Evolutionary conservation across 2,329 filamentous ascomycete species (phyloP), one percentile per base, ranked within the genome.

Genomic region (Aspergillus sergii): DNA sequence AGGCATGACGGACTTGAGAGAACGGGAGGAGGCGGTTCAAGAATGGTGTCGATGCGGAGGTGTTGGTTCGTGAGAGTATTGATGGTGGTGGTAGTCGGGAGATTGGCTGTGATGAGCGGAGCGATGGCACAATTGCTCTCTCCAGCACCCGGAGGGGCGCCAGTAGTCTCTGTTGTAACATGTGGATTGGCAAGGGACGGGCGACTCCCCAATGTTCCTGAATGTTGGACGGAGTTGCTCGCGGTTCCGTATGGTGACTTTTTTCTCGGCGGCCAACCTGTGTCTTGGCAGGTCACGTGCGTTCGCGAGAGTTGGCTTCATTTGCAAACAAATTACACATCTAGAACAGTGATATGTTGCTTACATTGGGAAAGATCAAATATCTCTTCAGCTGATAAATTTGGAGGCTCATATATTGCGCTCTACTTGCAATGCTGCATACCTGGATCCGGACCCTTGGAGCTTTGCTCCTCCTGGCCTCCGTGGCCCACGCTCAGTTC

Each of bases 401-500:
- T n/a, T 7, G 19, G 23, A 8, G 6, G 10, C 23, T 10, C 12
- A 16, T 28, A 48, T 28, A 19, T 19, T 16, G 7, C 16, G 23
- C 12, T 48, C 26, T 16, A 43, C n/a, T 46, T 12, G 53, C 58
- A 11, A 78, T 77, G 75, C 39, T 75, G 19, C 64, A 62, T 57
- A 69, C 64, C 59, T 69, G 67, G 41, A 51, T 73, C n/a, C 69
- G 68, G 34, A 60, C 69, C 54, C 67, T 80, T 4, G 75, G 75
- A 66, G 72, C 74, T 61, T 75, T 93, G 19, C 80, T 91, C 57
- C 77, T 93, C 32, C 74, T 92, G 63, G 80, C 86, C 65, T 79
- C 87, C 36, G 72, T 81, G 19, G 88, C 84, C 4, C 82, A 85
- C 62, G 92, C 92, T 12, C 94, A 98, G 80, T 98, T 98, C 78